Conservation (phyloP, 805 yeast genomes). For the Hanseniaspora osmophila region DNA sequence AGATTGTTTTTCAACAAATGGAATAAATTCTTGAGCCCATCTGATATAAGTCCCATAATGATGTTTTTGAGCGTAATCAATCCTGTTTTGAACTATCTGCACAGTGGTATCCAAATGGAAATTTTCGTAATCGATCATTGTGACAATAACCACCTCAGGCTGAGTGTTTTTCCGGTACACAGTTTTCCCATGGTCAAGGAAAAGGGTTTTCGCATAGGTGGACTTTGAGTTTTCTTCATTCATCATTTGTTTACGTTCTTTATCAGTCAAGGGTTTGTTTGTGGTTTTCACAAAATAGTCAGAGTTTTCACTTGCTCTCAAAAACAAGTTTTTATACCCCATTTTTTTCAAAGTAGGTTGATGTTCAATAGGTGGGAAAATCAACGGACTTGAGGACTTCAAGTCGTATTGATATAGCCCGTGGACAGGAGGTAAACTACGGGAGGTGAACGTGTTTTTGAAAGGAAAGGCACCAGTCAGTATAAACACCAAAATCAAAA, state of each 20-base stretch:
- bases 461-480: too few relatives aligned
- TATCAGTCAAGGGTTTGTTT: slow-evolving; percentile 29
- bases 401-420: slow-evolving; percentile 34
- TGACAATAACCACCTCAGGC: slow-evolving; percentile 64
- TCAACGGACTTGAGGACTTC: slow-evolving; percentile 36
- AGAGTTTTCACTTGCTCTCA: slow-evolving; percentile 29
- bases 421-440: slow-evolving; percentile 23
- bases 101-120: slow-evolving; percentile 46
- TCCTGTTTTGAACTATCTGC: slow-evolving; percentile 68
- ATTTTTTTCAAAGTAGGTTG: slow-evolving; percentile 47
- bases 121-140: slow-evolving; percentile 63
- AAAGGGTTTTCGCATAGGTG: slow-evolving; percentile 36
- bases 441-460: background rate
- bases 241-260: slow-evolving; percentile 17
- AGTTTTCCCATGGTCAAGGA: slow-evolving; percentile 52
- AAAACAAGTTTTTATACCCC: slow-evolving; percentile 37
- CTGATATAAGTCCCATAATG: slow-evolving; percentile 74
- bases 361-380: slow-evolving; percentile 66
- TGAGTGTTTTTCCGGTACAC: slow-evolving; percentile 26
- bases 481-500: background rate
- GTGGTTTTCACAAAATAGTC: slow-evolving; percentile 24
- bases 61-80: slow-evolving; percentile 73
- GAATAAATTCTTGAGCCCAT: slow-evolving; percentile 73
- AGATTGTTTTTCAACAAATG: slow-evolving; percentile 36
- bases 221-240: slow-evolving; percentile 20